These are phyloP conservation scores for Turritis glabra DNA, from an alignment of 345 rosid genomes.

Conservation along the genomic window DNA sequence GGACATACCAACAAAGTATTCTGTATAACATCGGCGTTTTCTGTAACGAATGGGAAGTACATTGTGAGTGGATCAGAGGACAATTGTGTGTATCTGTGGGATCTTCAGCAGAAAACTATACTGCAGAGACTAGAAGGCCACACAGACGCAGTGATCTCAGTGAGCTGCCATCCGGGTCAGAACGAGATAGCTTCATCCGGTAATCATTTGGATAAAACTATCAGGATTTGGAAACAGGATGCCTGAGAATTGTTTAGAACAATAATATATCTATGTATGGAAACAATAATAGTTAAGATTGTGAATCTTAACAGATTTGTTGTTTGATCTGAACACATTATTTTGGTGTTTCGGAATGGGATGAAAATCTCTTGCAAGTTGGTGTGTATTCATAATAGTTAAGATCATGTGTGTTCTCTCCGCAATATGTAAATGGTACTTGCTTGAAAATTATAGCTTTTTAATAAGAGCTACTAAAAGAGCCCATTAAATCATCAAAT, in stretches of 20 bases:
- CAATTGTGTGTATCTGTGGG: slow-evolving; percentile 86
- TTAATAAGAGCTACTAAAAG: no score
- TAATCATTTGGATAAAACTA: slow-evolving; percentile 72
- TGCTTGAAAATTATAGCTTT: no score
- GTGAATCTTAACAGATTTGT: slow-evolving; percentile 1
- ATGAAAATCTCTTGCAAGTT: neutral
- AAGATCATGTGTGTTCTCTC: neutral
- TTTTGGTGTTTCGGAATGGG: neutral
- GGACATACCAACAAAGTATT: slow-evolving; percentile 81
- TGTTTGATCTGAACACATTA: neutral
- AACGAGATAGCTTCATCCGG: slow-evolving; percentile 86
- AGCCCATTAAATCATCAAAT: no score
- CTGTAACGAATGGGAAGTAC: slow-evolving; percentile 89
- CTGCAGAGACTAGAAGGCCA: slow-evolving; percentile 90
- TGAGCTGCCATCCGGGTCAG: slow-evolving; percentile 74
- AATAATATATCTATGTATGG: neutral
- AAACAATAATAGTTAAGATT: neutral
- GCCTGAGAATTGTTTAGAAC: slow-evolving; percentile 15
- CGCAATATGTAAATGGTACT: neutral
- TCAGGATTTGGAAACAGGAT: slow-evolving; percentile 85
- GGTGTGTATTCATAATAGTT: neutral
- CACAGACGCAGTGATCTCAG: slow-evolving; percentile 78
- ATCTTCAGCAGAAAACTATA: slow-evolving; percentile 82
- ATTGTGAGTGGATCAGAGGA: slow-evolving; percentile 98
- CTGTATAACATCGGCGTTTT: slow-evolving; percentile 89